Evolutionary conservation across 2,329 filamentous ascomycete genomes (phyloP), one percentile per base, ranked within the genome.

Genomic region (Penicillium griseofulvum): DNA sequence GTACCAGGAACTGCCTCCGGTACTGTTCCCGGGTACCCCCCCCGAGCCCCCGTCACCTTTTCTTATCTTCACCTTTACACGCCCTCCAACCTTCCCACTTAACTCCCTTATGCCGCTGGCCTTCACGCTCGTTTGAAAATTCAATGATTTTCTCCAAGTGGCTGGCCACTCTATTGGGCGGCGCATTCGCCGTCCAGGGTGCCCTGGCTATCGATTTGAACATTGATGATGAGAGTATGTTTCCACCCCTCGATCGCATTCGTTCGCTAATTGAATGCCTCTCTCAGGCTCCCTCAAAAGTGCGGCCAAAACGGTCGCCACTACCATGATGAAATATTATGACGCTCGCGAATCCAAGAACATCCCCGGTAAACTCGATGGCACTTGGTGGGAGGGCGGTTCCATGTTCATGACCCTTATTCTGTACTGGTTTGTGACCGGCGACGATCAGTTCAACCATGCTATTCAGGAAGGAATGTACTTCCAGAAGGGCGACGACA

Each of bases 341-440:
- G 65, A 71, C 31, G 66, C 68, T 39, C 74, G 74, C 28, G 61
- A 72, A 31, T 68, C 69, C 12, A 73, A 72, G 22, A 64, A 70
- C 41, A 70, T 74, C 1, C 74, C 74, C n/a, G 74, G 74, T 42
- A 71, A 75, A 49, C 57, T 76, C 4, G 66, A 69, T 24, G 73
- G 68, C 22, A 74, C 72, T 16, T 72, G 74, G 68, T 91, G 86
- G 89, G 87, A 89, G 74, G 87, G 80, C 11, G 89, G 89, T 49
- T 88, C 88, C 54, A 85, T 92, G 78, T 83, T 83, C 65, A 82
- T 81, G 55, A 79, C 87, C 2, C 76, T 94, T 59, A 80, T 95
- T 50, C 89, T 94, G 66, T 94, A 94, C 71, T 95, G 89, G 89
- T 89, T 87, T 68, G 90, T 90, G 69, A 93, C 89, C 0, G 86